Conservation (phyloP, 345 rosid species). For the Populus ilicifolia region DNA sequence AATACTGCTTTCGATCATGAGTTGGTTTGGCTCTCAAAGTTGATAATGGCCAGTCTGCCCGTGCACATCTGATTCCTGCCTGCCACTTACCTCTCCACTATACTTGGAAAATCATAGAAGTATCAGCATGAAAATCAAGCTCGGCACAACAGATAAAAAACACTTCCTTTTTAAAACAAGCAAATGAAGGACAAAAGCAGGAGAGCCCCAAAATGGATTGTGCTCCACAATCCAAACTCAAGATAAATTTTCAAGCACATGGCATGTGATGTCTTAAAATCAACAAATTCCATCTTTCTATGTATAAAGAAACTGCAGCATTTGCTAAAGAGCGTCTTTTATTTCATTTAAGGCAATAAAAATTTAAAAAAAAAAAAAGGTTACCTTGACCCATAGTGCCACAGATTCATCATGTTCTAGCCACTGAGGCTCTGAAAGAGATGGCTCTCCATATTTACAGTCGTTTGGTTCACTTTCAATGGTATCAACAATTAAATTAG, state of each 20-base stretch:
- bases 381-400: conserved; percentile 98
- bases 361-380: conserved; percentile 7
- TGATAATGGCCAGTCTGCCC: conserved; percentile 89
- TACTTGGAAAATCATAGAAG: conserved; percentile 29
- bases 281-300: not conserved
- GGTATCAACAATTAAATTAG: conserved; percentile 41
- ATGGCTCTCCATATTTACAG: conserved; percentile 49
- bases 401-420: conserved; percentile 74
- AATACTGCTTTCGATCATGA: conserved; percentile 87
- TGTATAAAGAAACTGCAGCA: conserved; percentile 1
- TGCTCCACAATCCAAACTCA: not conserved
- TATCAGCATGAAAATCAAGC: conserved; percentile 14
- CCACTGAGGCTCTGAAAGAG: conserved; percentile 68
- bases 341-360: not conserved
- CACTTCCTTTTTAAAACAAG: not conserved
- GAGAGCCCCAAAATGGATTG: not conserved
- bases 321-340: not conserved
- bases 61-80: conserved; percentile 90
- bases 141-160: not conserved
- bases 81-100: conserved; percentile 99
- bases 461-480: conserved; percentile 50
- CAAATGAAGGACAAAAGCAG: not conserved
- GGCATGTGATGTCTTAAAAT: not conserved
- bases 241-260: not conserved
- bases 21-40: conserved; percentile 94